Conservation (phyloP, 441 rosid genomes). For the Syzygium malaccense region DNA sequence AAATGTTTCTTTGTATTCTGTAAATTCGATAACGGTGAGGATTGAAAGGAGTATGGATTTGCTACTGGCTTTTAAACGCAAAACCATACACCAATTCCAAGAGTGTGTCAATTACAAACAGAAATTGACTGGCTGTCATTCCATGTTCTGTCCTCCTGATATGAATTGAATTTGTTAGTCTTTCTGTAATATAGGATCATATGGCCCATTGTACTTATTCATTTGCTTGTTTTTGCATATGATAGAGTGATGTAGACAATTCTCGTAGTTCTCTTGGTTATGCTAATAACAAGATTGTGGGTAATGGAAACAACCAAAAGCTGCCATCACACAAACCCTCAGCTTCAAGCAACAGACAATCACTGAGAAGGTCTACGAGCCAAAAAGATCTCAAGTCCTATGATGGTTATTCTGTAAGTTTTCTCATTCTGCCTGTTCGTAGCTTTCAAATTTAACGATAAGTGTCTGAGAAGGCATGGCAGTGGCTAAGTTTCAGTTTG, state of each 20-base stretch:
- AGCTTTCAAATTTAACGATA: background rate
- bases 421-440: background rate
- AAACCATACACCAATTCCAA: background rate
- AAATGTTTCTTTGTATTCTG: background rate
- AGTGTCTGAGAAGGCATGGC: background rate
- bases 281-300: slow-evolving; percentile 28
- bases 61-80: background rate
- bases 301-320: slow-evolving; percentile 27
- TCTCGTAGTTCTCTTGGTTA: slow-evolving; percentile 29
- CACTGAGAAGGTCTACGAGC: slow-evolving; percentile 60
- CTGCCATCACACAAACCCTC: slow-evolving; percentile 23
- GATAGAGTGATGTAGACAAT: slow-evolving; percentile 73
- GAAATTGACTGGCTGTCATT: background rate
- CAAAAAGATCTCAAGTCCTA: slow-evolving; percentile 59
- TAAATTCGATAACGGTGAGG: background rate
- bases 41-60: background rate
- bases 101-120: background rate
- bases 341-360: slow-evolving; percentile 42
- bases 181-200: background rate
- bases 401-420: slow-evolving; percentile 87
- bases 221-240: slow-evolving; percentile 11
- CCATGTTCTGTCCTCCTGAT: background rate
- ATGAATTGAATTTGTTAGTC: background rate
- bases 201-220: background rate
- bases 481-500: background rate